Evolutionary conservation across 2,329 filamentous ascomycete species (phyloP), one percentile per base, ranked within the genome.

Genomic region (Trichophyton mentagrophytes): DNA sequence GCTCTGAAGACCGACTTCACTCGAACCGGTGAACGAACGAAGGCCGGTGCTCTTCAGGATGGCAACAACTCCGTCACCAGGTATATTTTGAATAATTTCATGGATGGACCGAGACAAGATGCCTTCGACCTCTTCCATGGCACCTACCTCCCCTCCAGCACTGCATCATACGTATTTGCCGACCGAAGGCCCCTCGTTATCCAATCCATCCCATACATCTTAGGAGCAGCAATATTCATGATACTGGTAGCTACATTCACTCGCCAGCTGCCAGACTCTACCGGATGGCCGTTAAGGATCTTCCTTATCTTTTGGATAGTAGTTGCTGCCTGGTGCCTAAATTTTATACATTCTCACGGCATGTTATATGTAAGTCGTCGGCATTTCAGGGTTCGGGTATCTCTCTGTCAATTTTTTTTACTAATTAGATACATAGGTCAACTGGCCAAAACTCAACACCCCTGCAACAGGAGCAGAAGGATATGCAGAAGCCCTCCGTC

Each of bases 1-100:
- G 93, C 93, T 58, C 84, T 99, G 77, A 99, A 99, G 81, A 99
- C 93, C 0, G 95, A 99, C 72, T 90, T 97, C 68, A 99, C 93
- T 1, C 86, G 93, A n/a, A 90, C 90, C 1, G 95, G 92, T 57
- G 85, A 88, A 69, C 85, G 95, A 60, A 99, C 93, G 33, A 90
- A 86, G 70, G 82, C 84, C 7, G 93, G 93, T 60, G 87, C 88
- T 62, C 76, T 96, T 57, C 89, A 93, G 70, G 93, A 99, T 73
- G 79, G 90, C 58, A 89, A 86, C 67, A 92, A 97, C 65, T 93
- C 90, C 46, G 78, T 95, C 65, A 95, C 89, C 5, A 84, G 93
- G 64, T 99, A 96, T 74, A 84, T 90, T 65, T 83, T 85, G 62
- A 99, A 99, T 78, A 99, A 99, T 76, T 97, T 97, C 74, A 75